Conservation (phyloP, 2,329 filamentous ascomycete species). For the Sarocladium brachiariae region DNA sequence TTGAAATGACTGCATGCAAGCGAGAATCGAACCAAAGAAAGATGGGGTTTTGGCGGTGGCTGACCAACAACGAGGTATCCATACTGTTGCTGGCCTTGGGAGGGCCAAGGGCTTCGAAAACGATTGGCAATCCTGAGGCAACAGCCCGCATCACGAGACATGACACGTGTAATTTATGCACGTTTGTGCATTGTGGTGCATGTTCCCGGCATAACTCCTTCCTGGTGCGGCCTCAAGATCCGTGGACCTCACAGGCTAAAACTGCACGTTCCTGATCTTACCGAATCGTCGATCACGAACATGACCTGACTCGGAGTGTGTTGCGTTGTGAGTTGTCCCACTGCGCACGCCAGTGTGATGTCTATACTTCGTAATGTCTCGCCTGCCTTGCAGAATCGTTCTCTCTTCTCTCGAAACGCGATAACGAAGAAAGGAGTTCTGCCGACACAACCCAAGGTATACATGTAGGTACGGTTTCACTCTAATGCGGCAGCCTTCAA, state of each 20-base stretch:
- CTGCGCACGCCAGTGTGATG: neutral
- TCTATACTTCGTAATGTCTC: no score
- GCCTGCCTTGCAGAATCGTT: neutral
- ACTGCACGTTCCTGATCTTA: no score
- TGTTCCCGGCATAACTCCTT: no score
- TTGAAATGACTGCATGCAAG: neutral
- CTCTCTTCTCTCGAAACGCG: constrained; percentile 2
- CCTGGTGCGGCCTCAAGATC: neutral
- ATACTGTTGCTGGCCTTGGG: neutral
- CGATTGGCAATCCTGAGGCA: neutral
- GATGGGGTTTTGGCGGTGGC: neutral
- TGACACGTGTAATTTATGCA: constrained; percentile 6
- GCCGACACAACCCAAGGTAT: no score
- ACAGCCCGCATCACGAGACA: neutral
- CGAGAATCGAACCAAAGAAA: constrained; percentile 1
- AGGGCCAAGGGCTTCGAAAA: neutral
- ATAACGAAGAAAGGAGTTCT: no score
- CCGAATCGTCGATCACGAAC: neutral
- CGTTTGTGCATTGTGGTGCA: neutral
- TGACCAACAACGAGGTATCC: neutral
- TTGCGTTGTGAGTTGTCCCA: neutral
- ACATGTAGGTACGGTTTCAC: no score
- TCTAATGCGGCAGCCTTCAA: no score
- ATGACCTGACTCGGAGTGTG: neutral
- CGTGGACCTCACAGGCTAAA: no score